Evolutionary conservation across 768 basidiomycete genomes (phyloP), one percentile per base, ranked within the genome.

Genomic region (Neoboletus brunneissimus): DNA sequence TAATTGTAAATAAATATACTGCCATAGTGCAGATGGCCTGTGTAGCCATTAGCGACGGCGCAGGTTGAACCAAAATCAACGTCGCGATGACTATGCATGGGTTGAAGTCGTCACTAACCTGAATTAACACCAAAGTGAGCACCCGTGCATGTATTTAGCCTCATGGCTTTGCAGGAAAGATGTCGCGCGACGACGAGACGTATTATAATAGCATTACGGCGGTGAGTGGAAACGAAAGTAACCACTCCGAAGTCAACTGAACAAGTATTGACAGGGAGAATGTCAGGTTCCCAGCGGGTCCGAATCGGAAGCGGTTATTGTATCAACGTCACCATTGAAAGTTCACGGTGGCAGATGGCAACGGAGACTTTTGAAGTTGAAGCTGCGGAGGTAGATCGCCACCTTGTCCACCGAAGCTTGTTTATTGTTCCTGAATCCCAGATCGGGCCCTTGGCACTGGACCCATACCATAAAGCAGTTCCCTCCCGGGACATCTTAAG

Each of bases 371-470:
- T 59, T 43, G 16, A 16, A 16, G 40, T 40, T 38, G 6, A 27
- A 18, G 40, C 38, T 41, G 61, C 64, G 64, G 64, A 55, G 23
- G 55, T 55, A 65, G 54, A 67, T 64, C 65, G 64, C 34, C 45
- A 20, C 44, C 34, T 6, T 34, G 34, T 6, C 13, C 20, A 48
- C 22, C 34, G 37, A 32, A 32, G 31, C 50, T 16, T 6, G 40
- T 8, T 22, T 40, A 51, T 35, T 16, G 57, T 63, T 37, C 57
- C 64, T 66, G 47, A 22, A 50, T 54, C 46, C 54, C 2, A 55
- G 59, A 63, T 63, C 57, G 47, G 15, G 43, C 40, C 48, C 23
- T 43, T n/a, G n/a, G n/a, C 23, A 16, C 10, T 18, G 27, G 45
- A 40, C 48, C 49, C 49, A 43, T 50, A 38, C 16, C 51, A 59